Evolutionary conservation across 2,329 filamentous ascomycete genomes (phyloP).

Genomic region (Trichophyton benhamiae): DNA sequence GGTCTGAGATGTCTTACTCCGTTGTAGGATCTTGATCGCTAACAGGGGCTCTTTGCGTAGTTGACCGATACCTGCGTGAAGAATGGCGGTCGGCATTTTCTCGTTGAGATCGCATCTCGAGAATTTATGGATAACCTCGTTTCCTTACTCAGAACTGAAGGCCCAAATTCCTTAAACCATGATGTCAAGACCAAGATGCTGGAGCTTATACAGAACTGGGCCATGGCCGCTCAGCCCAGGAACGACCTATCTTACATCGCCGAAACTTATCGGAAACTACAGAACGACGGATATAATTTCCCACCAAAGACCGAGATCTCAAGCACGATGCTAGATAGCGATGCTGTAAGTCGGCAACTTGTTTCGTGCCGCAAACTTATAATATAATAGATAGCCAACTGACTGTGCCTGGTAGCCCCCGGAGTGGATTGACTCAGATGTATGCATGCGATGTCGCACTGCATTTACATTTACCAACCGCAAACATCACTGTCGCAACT

Average conservation of each 20-base stretch:
- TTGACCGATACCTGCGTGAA: slow-evolving; percentile 98
- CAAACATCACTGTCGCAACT: slow-evolving; percentile 97
- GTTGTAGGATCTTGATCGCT: background rate
- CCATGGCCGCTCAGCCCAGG: slow-evolving; percentile 73
- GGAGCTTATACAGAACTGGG: slow-evolving; percentile 88
- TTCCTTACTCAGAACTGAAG: slow-evolving; percentile 73
- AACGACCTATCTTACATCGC: slow-evolving; percentile 74
- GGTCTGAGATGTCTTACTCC: background rate
- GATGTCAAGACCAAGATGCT: slow-evolving; percentile 85
- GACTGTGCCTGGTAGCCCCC: slow-evolving; percentile 51
- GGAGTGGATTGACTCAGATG: slow-evolving; percentile 95
- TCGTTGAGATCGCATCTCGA: slow-evolving; percentile 84
- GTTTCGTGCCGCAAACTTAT: background rate
- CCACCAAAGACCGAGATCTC: slow-evolving; percentile 75
- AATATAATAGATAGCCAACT: background rate
- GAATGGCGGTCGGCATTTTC: slow-evolving; percentile 91
- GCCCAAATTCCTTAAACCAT: slow-evolving; percentile 59
- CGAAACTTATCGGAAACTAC: slow-evolving; percentile 71
- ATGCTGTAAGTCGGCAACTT: slow-evolving; percentile 55
- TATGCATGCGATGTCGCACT: slow-evolving; percentile 95
- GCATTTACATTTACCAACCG: slow-evolving; percentile 95
- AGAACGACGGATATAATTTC: slow-evolving; percentile 77
- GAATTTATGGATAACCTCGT: slow-evolving; percentile 98
- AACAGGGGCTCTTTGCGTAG: slow-evolving; percentile 30
- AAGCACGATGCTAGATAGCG: slow-evolving; percentile 97